Evolutionary conservation across 2,329 filamentous ascomycete species (phyloP), one percentile per base, ranked within the genome.

Genomic region (Cytospora leucostoma): DNA sequence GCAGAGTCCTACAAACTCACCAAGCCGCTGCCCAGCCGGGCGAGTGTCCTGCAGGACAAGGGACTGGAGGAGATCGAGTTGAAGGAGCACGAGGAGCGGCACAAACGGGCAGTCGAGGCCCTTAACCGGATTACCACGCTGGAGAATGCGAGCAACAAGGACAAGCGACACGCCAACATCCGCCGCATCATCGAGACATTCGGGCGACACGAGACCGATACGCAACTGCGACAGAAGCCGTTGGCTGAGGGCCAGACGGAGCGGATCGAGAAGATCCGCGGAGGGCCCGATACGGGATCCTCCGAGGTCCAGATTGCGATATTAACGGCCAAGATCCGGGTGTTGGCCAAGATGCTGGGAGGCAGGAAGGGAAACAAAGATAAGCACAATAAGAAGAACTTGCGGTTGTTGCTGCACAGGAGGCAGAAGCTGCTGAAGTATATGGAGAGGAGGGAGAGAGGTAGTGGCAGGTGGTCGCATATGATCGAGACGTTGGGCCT

Each of bases 231-330:
- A 32, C 86, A 87, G 0, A 90, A 88, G 74, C 79, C 84, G 3
- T 75, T 79, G 50, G 80, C 79, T 17, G 70, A 74, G 44, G 78
- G 80, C 47, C 70, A 80, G 73, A 55, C 73, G 72, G 66, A 73
- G 64, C 72, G 79, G 70, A 72, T 77, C 59, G 72, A 70, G 17
- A 73, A 74, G 69, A 75, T 76, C 33, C 89, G 96, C 37, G 87
- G 88, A n/a, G 95, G 95, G 0, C 90, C 90, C 6, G 95, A 99
- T 74, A 99, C 94, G 0, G 95, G 95, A 40, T 96, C 92, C 70
- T 92, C 92, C 7, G 95, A 99, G 78, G 96, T 99, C n/a, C 95
- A 99, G 80, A 92, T 96, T 68, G 93, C 93, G 53, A 96, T 99
- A 70, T 77, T 99, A 74, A 99, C 95, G 3, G 86, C 92, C 63